A percentile compares a stretch with the other conserved stretches of the same genome.
Conservation (phyloP, 441 rosid genomes). For the Manihot esculenta region DNA sequence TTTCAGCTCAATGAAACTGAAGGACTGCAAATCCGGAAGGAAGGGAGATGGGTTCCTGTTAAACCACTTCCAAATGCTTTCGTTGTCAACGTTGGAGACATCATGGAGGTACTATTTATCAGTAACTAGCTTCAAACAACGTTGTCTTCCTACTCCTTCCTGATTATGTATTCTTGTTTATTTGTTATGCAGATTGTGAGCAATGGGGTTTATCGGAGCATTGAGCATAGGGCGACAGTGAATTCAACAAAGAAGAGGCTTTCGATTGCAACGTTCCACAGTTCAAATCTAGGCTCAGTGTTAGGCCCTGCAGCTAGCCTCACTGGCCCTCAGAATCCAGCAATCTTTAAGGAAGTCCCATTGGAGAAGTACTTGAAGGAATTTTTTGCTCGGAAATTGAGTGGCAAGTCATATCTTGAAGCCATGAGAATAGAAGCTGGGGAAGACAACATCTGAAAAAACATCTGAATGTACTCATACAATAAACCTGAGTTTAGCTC, state of each 20-base stretch:
- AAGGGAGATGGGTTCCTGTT: conserved; percentile 43
- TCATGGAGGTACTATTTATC: conserved; percentile 29
- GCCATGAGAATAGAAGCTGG: conserved; percentile 30
- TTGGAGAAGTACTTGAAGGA: conserved; percentile 39
- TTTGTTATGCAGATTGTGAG: conserved; percentile 35
- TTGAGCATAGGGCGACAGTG: conserved; percentile 47
- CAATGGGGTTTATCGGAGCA: conserved; percentile 48
- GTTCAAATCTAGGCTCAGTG: conserved; percentile 30
- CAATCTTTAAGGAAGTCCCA: conserved; percentile 29
- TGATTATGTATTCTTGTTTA: no score
- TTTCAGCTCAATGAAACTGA: conserved; percentile 37
- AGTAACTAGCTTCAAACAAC: no score
- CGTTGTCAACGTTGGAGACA: conserved; percentile 47
- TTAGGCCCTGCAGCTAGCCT: conserved; percentile 46
- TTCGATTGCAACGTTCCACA: conserved; percentile 43
- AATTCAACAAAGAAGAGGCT: conserved; percentile 40
- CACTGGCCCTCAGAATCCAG: conserved; percentile 24
- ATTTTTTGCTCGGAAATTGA: conserved; percentile 35
- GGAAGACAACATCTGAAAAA: no score
- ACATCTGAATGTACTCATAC: background rate
- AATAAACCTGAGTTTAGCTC: no score
- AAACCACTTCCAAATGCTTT: conserved; percentile 46
- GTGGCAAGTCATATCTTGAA: conserved; percentile 42
- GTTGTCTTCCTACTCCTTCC: background rate
- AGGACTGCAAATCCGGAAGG: conserved; percentile 44